Percentiles rank a stretch among this genome's conserved stretches.
Evolutionary conservation across 306 rosid species (phyloP).

Genomic region (Cucurbita ficifolia): DNA sequence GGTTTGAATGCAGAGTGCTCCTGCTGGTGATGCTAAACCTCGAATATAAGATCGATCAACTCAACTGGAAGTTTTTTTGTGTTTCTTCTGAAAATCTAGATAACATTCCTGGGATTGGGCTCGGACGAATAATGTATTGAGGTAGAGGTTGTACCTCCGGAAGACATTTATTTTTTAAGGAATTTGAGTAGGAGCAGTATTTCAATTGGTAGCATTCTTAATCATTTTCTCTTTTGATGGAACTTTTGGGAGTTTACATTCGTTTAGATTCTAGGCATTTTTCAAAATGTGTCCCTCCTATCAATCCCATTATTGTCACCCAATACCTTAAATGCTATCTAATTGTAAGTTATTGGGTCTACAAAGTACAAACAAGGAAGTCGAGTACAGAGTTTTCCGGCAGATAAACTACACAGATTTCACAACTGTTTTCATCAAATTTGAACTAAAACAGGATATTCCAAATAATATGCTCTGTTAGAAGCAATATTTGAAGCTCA

Average conservation of each 20-base stretch:
- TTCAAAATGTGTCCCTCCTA: not conserved
- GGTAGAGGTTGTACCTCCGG: not conserved
- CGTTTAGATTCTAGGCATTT: not conserved
- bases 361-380: not conserved
- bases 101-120: not conserved
- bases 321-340: not conserved
- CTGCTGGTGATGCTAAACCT: not conserved
- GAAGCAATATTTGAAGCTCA: not conserved
- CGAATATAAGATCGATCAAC: not conserved
- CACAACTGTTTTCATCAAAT: not conserved
- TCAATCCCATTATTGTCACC: not conserved
- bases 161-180: not conserved
- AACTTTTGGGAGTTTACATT: not conserved
- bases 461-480: not conserved
- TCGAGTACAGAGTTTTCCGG: not conserved
- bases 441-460: not conserved
- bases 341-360: not conserved
- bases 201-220: not conserved
- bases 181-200: not conserved
- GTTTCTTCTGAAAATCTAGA: not conserved
- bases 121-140: not conserved
- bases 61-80: not conserved
- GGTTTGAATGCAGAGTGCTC: slow-evolving; percentile 2
- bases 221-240: not conserved
- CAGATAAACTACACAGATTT: not conserved